Evolutionary conservation across 2,329 filamentous ascomycete genomes (phyloP).

Genomic region (Nannizziopsis barbatae): DNA sequence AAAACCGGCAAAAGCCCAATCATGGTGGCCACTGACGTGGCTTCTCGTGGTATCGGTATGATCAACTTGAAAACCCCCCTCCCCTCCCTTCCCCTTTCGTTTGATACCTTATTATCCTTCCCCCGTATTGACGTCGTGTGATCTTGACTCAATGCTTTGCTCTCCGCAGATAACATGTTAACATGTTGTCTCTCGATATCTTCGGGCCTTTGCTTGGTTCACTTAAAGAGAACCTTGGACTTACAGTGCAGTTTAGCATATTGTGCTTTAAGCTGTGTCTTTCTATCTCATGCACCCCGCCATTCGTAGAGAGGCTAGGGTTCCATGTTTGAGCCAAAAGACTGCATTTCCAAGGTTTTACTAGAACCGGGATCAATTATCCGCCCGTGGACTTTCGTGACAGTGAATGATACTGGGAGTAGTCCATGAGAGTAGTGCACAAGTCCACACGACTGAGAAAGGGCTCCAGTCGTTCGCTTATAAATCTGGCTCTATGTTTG

Average conservation of each 20-base stretch:
- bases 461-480: slow-evolving; percentile 39
- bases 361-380: slow-evolving; percentile 52
- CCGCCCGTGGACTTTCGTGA: slow-evolving; percentile 41
- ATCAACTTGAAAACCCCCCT: slow-evolving; percentile 47
- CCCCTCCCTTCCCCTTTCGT: slow-evolving; percentile 20
- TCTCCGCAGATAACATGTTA: slow-evolving; percentile 71
- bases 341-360: slow-evolving; percentile 61
- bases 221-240: slow-evolving; percentile 78
- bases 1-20: slow-evolving; percentile 98
- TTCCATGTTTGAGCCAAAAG: slow-evolving; percentile 74
- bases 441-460: slow-evolving; percentile 50
- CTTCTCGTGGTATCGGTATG: slow-evolving; percentile 99
- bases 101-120: slow-evolving; percentile 25
- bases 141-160: slow-evolving; percentile 67
- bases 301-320: slow-evolving; percentile 63
- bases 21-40: slow-evolving; percentile 99
- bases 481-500: slow-evolving; percentile 47
- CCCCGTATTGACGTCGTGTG: slow-evolving; percentile 47
- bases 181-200: slow-evolving; percentile 57
- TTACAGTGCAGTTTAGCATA: slow-evolving; percentile 58
- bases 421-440: slow-evolving; percentile 48
- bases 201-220: slow-evolving; percentile 62
- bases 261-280: slow-evolving; percentile 67
- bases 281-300: slow-evolving; percentile 48
- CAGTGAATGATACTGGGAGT: slow-evolving; percentile 32